Conservation (phyloP, 306 rosid genomes). For the Cucurbita ficifolia region DNA sequence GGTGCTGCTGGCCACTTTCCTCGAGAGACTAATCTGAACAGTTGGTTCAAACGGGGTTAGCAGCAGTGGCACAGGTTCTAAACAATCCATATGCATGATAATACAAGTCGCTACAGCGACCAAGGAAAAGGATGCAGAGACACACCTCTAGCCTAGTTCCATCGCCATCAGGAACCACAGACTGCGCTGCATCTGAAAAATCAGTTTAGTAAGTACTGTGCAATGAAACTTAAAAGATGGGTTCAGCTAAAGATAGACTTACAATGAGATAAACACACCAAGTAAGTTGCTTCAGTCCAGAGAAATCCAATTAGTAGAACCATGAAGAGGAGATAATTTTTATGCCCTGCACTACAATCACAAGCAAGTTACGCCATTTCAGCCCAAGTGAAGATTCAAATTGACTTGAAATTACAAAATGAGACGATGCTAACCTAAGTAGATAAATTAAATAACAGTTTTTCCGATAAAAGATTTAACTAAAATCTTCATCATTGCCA, state of each 20-base stretch:
- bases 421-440: background rate
- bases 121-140: background rate
- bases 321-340: conserved; percentile 26
- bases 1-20: conserved; percentile 24
- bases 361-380: background rate
- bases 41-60: background rate
- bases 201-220: background rate
- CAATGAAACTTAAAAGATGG: background rate
- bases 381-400: background rate
- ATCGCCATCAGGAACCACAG: conserved; percentile 5
- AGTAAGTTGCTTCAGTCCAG: conserved; percentile 25
- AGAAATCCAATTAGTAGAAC: conserved; percentile 31
- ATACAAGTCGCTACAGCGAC: background rate
- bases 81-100: background rate
- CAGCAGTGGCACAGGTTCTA: background rate
- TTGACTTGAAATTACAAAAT: background rate
- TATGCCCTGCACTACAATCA: conserved; percentile 26
- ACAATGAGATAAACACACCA: conserved; percentile 24
- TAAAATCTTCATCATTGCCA: background rate
- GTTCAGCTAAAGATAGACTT: conserved; percentile 1
- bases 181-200: conserved; percentile 14
- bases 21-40: conserved; percentile 18
- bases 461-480: background rate
- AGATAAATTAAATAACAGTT: background rate
- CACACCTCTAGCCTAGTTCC: conserved; percentile 16